Percentiles rank a stretch among this genome's conserved stretches.
Conservation (phyloP, 192 early-diverging fungal species). For the Allomyces javanicus region DNA sequence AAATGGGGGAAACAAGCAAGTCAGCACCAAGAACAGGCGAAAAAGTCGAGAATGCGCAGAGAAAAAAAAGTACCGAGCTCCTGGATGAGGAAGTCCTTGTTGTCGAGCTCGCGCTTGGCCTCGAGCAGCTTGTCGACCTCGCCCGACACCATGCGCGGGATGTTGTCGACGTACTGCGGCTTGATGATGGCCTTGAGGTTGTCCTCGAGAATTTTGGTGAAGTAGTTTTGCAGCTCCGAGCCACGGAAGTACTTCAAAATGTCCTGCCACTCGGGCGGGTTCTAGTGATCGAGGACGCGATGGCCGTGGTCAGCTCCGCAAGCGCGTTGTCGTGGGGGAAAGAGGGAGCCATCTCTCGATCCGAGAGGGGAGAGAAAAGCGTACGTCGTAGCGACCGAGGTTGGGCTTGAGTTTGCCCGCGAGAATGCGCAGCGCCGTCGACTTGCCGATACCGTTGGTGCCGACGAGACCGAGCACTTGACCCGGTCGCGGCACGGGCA, state of each 20-base stretch:
- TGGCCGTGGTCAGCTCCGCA: no score
- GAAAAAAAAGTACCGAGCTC: conserved; percentile 26
- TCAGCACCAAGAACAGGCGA: not conserved
- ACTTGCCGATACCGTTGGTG: conserved; percentile 91
- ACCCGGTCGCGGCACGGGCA: conserved; percentile 85
- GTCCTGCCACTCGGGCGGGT: conserved; percentile 89
- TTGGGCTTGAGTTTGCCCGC: conserved; percentile 90
- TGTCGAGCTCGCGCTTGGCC: conserved; percentile 48
- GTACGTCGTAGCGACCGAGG: conserved; percentile 55
- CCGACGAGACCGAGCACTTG: conserved; percentile 94
- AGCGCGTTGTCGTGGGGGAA: no score
- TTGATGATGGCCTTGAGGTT: conserved; percentile 86
- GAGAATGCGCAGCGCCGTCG: conserved; percentile 84
- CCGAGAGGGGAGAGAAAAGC: not conserved
- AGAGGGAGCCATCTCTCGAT: no score
- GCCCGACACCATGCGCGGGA: conserved; percentile 62
- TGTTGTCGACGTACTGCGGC: conserved; percentile 86
- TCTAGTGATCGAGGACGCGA: conserved; percentile 4
- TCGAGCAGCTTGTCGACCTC: conserved; percentile 52
- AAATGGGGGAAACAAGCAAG: not conserved
- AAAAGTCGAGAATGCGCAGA: not conserved
- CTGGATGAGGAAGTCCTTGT: conserved; percentile 53
- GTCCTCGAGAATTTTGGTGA: conserved; percentile 92
- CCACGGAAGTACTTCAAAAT: conserved; percentile 92
- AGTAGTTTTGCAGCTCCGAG: conserved; percentile 94